Conservation (phyloP, 805 yeast genomes). For the Kodamaea nitidulidarum region DNA sequence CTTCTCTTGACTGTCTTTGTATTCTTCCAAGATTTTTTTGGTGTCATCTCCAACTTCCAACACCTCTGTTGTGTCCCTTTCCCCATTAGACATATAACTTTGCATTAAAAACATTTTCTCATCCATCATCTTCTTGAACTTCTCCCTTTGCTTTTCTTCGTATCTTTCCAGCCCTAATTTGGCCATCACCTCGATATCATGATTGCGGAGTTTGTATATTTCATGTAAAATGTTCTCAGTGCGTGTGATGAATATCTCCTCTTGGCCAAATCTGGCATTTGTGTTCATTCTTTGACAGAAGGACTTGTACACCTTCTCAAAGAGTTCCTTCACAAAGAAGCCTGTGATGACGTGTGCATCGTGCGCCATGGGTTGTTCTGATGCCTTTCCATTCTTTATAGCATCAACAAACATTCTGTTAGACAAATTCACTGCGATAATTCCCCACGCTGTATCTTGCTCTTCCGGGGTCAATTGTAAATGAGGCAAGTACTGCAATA, state of each 20-base stretch:
- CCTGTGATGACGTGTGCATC: slow-evolving; percentile 7
- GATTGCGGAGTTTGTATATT: slow-evolving; percentile 16
- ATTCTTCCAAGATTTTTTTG: slow-evolving; percentile 12
- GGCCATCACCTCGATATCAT: slow-evolving; percentile 22
- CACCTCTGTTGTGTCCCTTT: slow-evolving; percentile 6
- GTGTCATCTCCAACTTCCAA: slow-evolving; percentile 8
- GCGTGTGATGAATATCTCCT: slow-evolving; percentile 1
- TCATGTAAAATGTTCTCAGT: slow-evolving; percentile 18
- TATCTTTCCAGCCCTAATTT: slow-evolving; percentile 19
- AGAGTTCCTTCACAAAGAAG: slow-evolving; percentile 5
- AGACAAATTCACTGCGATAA: slow-evolving; percentile 31
- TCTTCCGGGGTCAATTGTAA: slow-evolving; percentile 21
- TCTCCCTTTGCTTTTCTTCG: slow-evolving; percentile 13
- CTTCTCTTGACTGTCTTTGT: slow-evolving; percentile 15
- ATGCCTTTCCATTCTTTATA: slow-evolving; percentile 4
- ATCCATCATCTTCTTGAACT: slow-evolving; percentile 6
- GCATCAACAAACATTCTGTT: slow-evolving; percentile 16
- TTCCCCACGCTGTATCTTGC: slow-evolving; percentile 31
- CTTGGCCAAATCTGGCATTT: neutral
- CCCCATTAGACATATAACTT: slow-evolving; percentile 5
- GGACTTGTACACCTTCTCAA: neutral
- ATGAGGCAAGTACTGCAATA: slow-evolving; percentile 29
- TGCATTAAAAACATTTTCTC: slow-evolving; percentile 1
- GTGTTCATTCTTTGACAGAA: neutral
- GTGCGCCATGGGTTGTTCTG: neutral